Evolutionary conservation across 371 early-diverging fungal species (phyloP).

Genomic region (Syncephalastrum racemosum): DNA sequence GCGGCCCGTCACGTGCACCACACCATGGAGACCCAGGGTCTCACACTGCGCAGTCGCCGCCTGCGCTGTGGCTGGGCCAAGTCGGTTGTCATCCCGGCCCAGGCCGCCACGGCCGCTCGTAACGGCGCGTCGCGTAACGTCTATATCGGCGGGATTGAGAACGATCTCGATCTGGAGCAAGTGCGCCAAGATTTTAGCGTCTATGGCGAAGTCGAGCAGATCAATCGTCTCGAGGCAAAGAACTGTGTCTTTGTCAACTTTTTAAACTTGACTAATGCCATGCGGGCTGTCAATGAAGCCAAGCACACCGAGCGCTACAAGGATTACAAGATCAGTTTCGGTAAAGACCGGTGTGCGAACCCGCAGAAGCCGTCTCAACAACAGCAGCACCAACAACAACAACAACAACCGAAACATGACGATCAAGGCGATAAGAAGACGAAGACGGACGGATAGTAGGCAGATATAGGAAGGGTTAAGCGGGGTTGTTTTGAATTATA

Average conservation of each 20-base stretch:
- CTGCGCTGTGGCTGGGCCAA: conserved; percentile 83
- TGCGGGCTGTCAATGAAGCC: conserved; percentile 65
- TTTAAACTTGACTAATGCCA: conserved; percentile 61
- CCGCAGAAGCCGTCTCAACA: conserved; percentile 27
- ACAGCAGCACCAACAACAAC: conserved; percentile 12
- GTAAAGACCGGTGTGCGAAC: conserved; percentile 82
- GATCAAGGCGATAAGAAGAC: too few species aligned
- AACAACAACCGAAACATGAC: background rate
- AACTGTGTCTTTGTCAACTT: conserved; percentile 86
- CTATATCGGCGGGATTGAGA: conserved; percentile 70
- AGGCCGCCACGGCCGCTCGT: conserved; percentile 57
- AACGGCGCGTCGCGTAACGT: conserved; percentile 80
- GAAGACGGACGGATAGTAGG: too few species aligned
- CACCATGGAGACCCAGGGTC: conserved; percentile 54
- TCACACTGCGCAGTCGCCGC: conserved; percentile 65
- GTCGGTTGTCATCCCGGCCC: conserved; percentile 50
- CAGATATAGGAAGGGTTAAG: too few species aligned
- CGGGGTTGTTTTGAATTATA: too few species aligned
- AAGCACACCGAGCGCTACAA: conserved; percentile 49
- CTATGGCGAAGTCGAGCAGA: conserved; percentile 78
- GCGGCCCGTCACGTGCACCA: conserved; percentile 64
- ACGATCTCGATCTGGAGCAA: conserved; percentile 52
- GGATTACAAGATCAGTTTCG: conserved; percentile 64
- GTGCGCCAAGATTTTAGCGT: conserved; percentile 64
- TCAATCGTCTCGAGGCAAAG: conserved; percentile 73